Conservation (phyloP, 2,329 filamentous ascomycete genomes). For the Orbilia brochopaga region DNA sequence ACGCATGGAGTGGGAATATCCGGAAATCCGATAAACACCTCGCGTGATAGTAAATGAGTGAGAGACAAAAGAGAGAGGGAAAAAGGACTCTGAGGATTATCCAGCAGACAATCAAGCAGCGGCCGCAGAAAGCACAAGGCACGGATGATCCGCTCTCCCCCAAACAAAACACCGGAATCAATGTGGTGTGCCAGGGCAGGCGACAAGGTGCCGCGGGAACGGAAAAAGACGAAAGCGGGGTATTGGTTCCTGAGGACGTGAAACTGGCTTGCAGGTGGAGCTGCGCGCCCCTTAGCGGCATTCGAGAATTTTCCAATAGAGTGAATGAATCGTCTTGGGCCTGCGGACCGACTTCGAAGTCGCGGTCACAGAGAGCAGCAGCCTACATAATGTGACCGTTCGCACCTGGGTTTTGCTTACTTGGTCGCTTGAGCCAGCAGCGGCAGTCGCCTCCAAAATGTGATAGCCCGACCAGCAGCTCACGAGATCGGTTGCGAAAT, state of each 20-base stretch:
- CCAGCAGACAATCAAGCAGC: too few relatives aligned
- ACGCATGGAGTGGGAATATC: conserved; percentile 39
- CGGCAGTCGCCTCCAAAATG: background rate
- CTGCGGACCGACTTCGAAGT: background rate
- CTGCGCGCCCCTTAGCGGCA: conserved; percentile 33
- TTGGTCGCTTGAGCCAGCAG: conserved; percentile 16
- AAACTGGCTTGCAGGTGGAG: conserved; percentile 49
- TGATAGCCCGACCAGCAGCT: conserved; percentile 4
- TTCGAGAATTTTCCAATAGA: conserved; percentile 52
- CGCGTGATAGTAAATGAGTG: conserved; percentile 35
- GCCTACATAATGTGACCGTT: conserved; percentile 41
- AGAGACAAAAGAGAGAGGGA: conserved; percentile 47
- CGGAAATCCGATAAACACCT: conserved; percentile 31
- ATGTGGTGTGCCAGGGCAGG: conserved; percentile 45
- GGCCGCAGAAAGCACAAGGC: conserved; percentile 14
- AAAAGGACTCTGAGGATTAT: conserved; percentile 20
- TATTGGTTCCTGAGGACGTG: conserved; percentile 50
- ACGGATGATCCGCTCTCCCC: conserved; percentile 29
- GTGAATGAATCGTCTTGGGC: background rate
- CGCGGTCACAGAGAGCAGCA: background rate
- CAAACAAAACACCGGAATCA: conserved; percentile 21
- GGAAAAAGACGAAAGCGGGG: conserved; percentile 50
- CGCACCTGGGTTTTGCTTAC: conserved; percentile 16
- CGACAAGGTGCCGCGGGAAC: conserved; percentile 50
- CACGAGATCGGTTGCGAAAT: conserved; percentile 30